These are phyloP conservation scores for Rhipidocladum racemiflorum DNA, from an alignment of 176 grass and related monocot species.

Conservation along the genomic window DNA sequence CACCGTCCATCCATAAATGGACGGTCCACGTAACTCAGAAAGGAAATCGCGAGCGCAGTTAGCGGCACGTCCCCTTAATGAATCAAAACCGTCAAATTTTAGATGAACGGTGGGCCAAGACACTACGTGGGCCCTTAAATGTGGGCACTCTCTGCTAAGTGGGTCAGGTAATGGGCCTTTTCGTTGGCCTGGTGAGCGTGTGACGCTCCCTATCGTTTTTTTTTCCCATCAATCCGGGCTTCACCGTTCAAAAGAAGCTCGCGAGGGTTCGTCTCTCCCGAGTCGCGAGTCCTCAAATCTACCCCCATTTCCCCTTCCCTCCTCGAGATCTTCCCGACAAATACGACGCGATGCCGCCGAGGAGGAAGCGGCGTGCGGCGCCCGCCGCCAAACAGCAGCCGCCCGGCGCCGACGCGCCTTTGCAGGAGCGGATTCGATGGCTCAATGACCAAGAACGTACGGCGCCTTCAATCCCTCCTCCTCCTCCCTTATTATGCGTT, in stretches of 20 bases:
- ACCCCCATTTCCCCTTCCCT: no score
- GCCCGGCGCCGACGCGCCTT: constrained; percentile 18
- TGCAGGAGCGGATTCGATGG: constrained; percentile 23
- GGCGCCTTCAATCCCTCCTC: not conserved
- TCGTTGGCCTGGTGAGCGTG: not conserved
- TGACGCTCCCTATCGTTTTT: no score
- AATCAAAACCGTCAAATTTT: no score
- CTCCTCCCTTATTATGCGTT: not conserved
- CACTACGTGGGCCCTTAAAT: no score
- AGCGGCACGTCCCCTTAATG: no score
- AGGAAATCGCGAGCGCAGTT: no score
- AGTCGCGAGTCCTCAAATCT: not conserved
- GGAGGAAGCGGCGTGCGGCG: constrained; percentile 21
- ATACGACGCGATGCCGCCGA: constrained; percentile 20
- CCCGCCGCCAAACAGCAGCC: not conserved
- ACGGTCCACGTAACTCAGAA: no score
- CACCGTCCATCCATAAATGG: no score
- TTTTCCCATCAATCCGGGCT: not conserved
- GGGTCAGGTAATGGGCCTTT: not conserved
- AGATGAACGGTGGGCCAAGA: no score
- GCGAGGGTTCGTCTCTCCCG: not conserved
- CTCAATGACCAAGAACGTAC: constrained; percentile 42
- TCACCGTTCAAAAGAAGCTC: constrained; percentile 5
- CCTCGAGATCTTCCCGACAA: not conserved
- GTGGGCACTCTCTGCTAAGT: not conserved